Base-by-base conservation (phyloP, 768 basidiomycete genomes). In the Paxillus ammoniavirescens region DNA sequence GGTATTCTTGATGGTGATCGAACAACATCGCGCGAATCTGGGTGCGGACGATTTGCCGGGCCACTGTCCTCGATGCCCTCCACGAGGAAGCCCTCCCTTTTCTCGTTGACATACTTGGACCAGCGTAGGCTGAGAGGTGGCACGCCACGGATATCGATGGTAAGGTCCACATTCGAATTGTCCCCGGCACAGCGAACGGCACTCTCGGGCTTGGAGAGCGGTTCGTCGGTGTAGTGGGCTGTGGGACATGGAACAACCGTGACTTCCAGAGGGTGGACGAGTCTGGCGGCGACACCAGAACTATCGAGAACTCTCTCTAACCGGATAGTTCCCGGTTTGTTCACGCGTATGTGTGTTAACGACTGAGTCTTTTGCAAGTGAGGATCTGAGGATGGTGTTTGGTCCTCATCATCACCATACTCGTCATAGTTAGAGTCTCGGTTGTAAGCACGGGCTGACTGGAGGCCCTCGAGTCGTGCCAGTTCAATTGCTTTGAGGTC, bases 241-340 rank as follows among this genome's bases (percentile, higher is more conserved):
- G 73, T 77, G 6, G 94, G 94, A 64, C 94, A 97, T 17, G 93
- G 89, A 12, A 86, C 90, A 42, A 96, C 75, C 0, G 82, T 78
- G 31, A 92, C 79, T 54, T 87, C 82, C 13, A 77, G 76, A 42
- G 84, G 74, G 50, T 79, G 77, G 50, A 79, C 70, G n/a, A 95
- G 72, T 26, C 90, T 84, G 36, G 93, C 91, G 41, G 87, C 85
- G 41, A 83, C 82, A 40, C 82, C 81, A 2, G 83, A 82, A 12
- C 77, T 69, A 65, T 95, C 93, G 17, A 83, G 65, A 13, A 93
- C 84, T 42, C 82, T 80, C 56, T 89, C 87, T 14, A 98, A 76
- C 12, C 83, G 83, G 45, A 98, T 66, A 15, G 80, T 79, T 1
- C 92, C 92, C 1, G 93, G 89, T 60, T 82, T 84, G 21, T 78